Evolutionary conservation across 2,329 filamentous ascomycete species (phyloP).

Genomic region (Fusarium begoniae): DNA sequence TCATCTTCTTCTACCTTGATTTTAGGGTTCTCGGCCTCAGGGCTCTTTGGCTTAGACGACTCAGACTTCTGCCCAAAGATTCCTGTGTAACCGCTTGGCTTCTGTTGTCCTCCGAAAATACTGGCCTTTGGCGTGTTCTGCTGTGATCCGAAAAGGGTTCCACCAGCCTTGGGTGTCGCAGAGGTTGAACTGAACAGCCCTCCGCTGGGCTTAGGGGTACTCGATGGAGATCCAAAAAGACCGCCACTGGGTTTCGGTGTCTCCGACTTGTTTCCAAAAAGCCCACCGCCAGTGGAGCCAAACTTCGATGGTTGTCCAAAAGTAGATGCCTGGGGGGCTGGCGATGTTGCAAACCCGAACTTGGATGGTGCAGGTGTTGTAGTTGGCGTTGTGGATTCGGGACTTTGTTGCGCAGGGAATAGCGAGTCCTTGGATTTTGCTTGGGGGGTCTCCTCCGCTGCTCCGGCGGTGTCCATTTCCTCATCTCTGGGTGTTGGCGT

Average conservation of each 20-base stretch:
- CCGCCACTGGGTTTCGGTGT: conserved; percentile 37
- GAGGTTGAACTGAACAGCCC: conserved; percentile 39
- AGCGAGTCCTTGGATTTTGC: conserved; percentile 48
- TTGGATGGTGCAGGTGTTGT: conserved; percentile 61
- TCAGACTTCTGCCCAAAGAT: conserved; percentile 40
- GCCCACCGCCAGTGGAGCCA: conserved; percentile 34
- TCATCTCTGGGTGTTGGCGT: conserved; percentile 57
- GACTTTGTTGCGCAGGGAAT: conserved; percentile 39
- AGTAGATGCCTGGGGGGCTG: conserved; percentile 44
- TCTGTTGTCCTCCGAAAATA: conserved; percentile 36
- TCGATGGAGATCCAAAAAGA: conserved; percentile 39
- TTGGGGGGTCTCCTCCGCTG: conserved; percentile 49
- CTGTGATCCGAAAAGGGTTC: conserved; percentile 34
- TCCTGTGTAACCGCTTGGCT: conserved; percentile 33
- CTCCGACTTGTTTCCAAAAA: conserved; percentile 44
- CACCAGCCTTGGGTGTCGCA: conserved; percentile 42
- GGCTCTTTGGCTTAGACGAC: conserved; percentile 12
- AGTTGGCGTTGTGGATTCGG: conserved; percentile 59
- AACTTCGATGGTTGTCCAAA: conserved; percentile 50
- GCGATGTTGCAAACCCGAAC: conserved; percentile 53
- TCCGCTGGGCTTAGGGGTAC: conserved; percentile 27
- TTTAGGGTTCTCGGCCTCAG: conserved; percentile 44
- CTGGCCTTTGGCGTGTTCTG: conserved; percentile 34
- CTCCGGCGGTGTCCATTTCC: conserved; percentile 58
- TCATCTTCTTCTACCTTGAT: conserved; percentile 50